Conservation (phyloP, 331 rosid genomes). For the Pyrus hybrid region DNA sequence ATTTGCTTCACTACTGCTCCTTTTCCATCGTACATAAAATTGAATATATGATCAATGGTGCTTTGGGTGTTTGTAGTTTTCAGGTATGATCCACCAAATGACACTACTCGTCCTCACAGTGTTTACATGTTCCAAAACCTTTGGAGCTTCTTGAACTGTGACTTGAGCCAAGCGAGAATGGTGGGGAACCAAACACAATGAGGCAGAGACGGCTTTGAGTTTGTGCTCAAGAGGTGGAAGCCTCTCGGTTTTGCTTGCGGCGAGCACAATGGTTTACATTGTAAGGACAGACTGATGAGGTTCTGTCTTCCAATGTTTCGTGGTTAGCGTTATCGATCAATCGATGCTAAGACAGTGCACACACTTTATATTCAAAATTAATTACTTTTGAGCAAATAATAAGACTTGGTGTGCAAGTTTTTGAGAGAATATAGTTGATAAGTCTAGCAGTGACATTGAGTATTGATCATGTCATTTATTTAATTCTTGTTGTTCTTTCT, state of each 20-base stretch:
- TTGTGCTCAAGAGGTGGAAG: conserved; percentile 35
- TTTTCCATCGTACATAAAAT: not conserved
- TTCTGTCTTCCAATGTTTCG: conserved; percentile 43
- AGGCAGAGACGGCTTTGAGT: conserved; percentile 47
- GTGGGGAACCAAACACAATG: conserved; percentile 40
- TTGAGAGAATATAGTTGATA: not conserved
- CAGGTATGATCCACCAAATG: conserved; percentile 56
- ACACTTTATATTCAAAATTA: not conserved
- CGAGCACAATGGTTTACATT: conserved; percentile 42
- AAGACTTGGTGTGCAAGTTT: not conserved
- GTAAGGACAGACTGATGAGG: conserved; percentile 60
- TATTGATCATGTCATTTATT: too few relatives aligned
- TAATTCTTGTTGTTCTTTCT: too few relatives aligned
- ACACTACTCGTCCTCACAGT: conserved; percentile 39
- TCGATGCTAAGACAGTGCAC: not conserved
- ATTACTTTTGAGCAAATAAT: not conserved
- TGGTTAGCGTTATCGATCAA: conserved; percentile 5
- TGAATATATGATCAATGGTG: not conserved
- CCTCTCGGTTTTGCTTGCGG: conserved; percentile 63
- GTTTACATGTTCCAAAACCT: conserved; percentile 43
- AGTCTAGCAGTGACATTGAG: not conserved
- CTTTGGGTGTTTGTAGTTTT: conserved; percentile 34
- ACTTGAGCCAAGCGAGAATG: conserved; percentile 32
- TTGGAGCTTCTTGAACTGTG: conserved; percentile 42
- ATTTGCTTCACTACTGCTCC: not conserved